phyloP scores from a whole-genome alignment of 257 asterid species.

The Cynanchum wilfordii region DNA sequence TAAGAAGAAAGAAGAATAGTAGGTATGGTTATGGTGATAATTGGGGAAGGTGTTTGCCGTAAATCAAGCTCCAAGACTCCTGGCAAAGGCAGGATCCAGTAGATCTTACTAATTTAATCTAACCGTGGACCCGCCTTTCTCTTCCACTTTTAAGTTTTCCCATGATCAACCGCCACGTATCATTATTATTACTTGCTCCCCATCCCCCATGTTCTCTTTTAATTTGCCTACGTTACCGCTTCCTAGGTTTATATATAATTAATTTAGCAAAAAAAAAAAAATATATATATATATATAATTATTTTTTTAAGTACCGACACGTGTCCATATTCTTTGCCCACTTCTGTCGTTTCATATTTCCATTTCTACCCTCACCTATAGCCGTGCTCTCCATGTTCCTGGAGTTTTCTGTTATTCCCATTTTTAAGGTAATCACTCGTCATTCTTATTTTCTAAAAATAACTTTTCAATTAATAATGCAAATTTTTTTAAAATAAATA shows the following conservation, averaged over 20 bases:
- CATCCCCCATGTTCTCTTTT: no score
- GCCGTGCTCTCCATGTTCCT: no score
- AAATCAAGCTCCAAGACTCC: constrained; percentile 1
- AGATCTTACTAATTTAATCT: background rate
- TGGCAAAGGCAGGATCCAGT: background rate
- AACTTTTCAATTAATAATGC: no score
- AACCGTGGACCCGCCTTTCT: background rate
- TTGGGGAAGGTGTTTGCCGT: constrained; percentile 1
- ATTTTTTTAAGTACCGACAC: no score
- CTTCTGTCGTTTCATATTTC: background rate
- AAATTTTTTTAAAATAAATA: no score
- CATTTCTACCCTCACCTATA: background rate
- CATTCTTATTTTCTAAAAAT: no score
- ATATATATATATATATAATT: no score
- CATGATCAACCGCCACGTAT: background rate
- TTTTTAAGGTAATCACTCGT: no score
- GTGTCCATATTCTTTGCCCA: background rate
- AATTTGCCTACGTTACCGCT: no score
- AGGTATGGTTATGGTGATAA: background rate
- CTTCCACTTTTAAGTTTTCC: background rate
- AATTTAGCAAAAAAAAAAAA: no score
- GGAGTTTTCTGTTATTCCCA: no score
- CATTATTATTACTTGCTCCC: background rate
- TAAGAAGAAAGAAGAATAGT: no score
- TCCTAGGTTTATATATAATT: background rate